Conservation (phyloP, 1,284 basidiomycete species). For the Agaricales sp. region DNA sequence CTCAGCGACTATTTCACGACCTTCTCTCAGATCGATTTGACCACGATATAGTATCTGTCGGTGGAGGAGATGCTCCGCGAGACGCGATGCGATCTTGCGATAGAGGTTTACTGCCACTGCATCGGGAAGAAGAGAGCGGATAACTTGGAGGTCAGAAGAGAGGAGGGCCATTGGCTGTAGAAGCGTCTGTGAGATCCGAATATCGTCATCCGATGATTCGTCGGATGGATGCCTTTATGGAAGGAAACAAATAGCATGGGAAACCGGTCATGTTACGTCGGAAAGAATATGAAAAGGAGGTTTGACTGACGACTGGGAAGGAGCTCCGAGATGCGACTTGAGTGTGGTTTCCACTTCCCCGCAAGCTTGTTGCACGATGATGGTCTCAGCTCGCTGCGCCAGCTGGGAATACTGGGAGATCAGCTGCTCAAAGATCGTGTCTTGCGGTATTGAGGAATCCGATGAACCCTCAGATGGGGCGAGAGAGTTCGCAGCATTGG, state of each 20-base stretch:
- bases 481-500: conserved; percentile 35
- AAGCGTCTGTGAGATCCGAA: conserved; percentile 53
- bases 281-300: conserved; percentile 6
- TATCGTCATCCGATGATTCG: conserved; percentile 26
- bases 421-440: conserved; percentile 70
- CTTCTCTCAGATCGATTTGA: conserved; percentile 45
- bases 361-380: conserved; percentile 73
- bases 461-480: conserved; percentile 17
- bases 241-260: no score
- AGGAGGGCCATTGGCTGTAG: conserved; percentile 63
- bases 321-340: conserved; percentile 51
- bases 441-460: conserved; percentile 32
- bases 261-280: no score
- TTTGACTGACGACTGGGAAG: conserved; percentile 26
- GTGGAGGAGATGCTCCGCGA: conserved; percentile 70
- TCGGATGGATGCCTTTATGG: conserved; percentile 13
- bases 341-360: conserved; percentile 70
- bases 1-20: conserved; percentile 50
- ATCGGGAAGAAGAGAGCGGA: conserved; percentile 50
- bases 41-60: conserved; percentile 76
- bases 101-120: conserved; percentile 51
- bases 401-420: conserved; percentile 54
- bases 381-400: conserved; percentile 68
- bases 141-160: conserved; percentile 59
- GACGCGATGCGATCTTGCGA: conserved; percentile 51